phyloP scores from a whole-genome alignment of 768 basidiomycete genomes.

The Krasilnikovozyma curviuscula region DNA sequence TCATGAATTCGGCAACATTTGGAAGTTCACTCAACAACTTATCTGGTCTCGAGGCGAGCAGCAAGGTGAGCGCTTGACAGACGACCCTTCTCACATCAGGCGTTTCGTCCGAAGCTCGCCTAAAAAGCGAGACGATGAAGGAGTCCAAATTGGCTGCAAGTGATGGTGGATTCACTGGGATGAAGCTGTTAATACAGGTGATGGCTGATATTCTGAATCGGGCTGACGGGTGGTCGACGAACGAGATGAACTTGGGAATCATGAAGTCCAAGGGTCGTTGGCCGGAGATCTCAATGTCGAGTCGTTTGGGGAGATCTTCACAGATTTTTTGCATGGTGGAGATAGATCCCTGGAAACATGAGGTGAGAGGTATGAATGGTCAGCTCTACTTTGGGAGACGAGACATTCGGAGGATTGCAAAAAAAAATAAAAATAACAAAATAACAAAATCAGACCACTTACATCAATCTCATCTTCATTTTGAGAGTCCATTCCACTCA shows the following conservation, averaged over 20 bases:
- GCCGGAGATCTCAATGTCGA: constrained; percentile 84
- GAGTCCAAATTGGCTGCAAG: constrained; percentile 78
- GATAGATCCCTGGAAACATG: constrained; percentile 53
- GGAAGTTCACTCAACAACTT: constrained; percentile 90
- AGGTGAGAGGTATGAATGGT: constrained; percentile 11
- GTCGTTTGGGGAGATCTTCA: constrained; percentile 87
- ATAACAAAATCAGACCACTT: constrained; percentile 19
- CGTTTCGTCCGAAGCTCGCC: constrained; percentile 82
- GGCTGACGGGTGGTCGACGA: constrained; percentile 62
- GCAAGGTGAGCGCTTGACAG: constrained; percentile 81
- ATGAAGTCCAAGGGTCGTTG: constrained; percentile 86
- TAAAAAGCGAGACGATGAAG: constrained; percentile 84
- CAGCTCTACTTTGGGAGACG: not conserved
- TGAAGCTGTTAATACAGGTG: constrained; percentile 80
- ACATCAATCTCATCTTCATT: constrained; percentile 75
- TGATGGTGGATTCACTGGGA: constrained; percentile 51
- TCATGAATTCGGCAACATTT: constrained; percentile 95
- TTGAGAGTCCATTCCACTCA: constrained; percentile 54
- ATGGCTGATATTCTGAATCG: constrained; percentile 89
- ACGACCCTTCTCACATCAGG: constrained; percentile 86
- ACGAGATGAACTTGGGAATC: constrained; percentile 81
- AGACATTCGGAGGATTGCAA: not conserved
- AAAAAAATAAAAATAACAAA: not conserved
- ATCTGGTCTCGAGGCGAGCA: constrained; percentile 80
- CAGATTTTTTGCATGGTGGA: constrained; percentile 86